Percentiles rank a stretch among this genome's conserved stretches.
These are phyloP conservation scores for Boletus reticuloceps DNA, from an alignment of 768 basidiomycete genomes.

Conservation along the genomic window DNA sequence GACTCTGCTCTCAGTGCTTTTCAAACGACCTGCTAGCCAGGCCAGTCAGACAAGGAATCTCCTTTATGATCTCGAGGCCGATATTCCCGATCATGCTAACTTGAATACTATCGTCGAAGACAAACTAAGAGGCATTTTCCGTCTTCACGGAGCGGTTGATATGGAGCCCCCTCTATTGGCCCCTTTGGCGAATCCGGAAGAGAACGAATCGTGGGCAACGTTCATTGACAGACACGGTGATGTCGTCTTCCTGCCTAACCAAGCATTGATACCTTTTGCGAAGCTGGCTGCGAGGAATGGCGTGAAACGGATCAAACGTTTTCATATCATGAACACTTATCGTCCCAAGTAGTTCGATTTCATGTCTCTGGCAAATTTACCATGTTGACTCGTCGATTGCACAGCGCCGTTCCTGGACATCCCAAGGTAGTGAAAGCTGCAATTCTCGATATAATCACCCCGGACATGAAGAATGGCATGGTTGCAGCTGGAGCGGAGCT, in stretches of 20 bases:
- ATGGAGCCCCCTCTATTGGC: slow-evolving; percentile 84
- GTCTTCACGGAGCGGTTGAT: slow-evolving; percentile 87
- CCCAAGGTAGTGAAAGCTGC: slow-evolving; percentile 73
- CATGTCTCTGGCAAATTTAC: not conserved
- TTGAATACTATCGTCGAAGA: slow-evolving; percentile 77
- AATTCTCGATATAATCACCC: slow-evolving; percentile 80
- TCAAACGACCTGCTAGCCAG: slow-evolving; percentile 66
- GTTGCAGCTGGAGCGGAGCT: slow-evolving; percentile 73
- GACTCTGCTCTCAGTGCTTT: slow-evolving; percentile 73
- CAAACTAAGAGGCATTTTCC: slow-evolving; percentile 72
- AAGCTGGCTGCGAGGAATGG: slow-evolving; percentile 70
- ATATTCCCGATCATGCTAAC: slow-evolving; percentile 65
- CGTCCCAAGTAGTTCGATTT: slow-evolving; percentile 53
- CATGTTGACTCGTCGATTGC: slow-evolving; percentile 1
- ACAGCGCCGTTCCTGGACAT: slow-evolving; percentile 66
- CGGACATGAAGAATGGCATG: slow-evolving; percentile 61
- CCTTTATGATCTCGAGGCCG: slow-evolving; percentile 71
- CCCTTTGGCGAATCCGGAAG: slow-evolving; percentile 61
- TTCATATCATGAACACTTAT: slow-evolving; percentile 73
- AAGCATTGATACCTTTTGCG: slow-evolving; percentile 76
- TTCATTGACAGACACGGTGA: slow-evolving; percentile 83
- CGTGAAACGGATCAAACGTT: slow-evolving; percentile 75
- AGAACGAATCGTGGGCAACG: slow-evolving; percentile 62
- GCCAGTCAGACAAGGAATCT: slow-evolving; percentile 62
- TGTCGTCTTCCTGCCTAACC: slow-evolving; percentile 68